phyloP scores from a whole-genome alignment of 139 green algal genomes.

The Haematococcus lacustris region DNA sequence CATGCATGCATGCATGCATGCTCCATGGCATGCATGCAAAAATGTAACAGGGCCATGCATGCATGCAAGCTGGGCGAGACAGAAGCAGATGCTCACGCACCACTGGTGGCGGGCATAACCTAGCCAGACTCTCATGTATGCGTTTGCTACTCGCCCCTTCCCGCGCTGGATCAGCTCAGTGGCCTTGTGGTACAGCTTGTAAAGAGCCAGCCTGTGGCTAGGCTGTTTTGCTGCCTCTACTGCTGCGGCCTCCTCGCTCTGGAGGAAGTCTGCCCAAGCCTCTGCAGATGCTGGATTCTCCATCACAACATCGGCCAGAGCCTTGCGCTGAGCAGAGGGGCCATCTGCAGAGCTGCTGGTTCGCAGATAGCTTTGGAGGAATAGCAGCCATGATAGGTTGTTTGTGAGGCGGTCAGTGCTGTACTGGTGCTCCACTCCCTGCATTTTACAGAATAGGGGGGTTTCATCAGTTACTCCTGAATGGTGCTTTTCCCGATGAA shows the following conservation, averaged over 20 bases:
- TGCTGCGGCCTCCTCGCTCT: conserved; percentile 11
- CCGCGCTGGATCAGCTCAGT: conserved; percentile 56
- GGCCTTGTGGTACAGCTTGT: conserved; percentile 64
- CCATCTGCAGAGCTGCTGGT: neutral
- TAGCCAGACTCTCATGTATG: conserved; percentile 71
- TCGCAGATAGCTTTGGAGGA: conserved; percentile 22
- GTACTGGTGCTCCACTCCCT: no score
- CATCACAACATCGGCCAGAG: conserved; percentile 31
- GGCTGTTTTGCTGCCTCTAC: neutral
- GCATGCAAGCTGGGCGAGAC: neutral
- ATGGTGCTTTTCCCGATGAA: no score
- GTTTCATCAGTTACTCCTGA: no score
- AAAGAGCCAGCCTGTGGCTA: conserved; percentile 21
- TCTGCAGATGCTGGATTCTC: conserved; percentile 27
- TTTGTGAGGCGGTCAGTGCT: conserved; percentile 26
- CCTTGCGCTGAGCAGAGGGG: conserved; percentile 7
- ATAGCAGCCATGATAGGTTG: conserved; percentile 18
- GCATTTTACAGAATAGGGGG: no score
- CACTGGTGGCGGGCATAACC: conserved; percentile 68
- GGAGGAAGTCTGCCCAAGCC: conserved; percentile 40
- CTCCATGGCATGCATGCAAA: neutral
- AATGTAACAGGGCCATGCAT: neutral
- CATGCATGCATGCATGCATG: neutral
- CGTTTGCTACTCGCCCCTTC: conserved; percentile 43
- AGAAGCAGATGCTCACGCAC: conserved; percentile 17